These are phyloP conservation scores for Camptophora hylomeconis DNA, from an alignment of 2,329 filamentous ascomycete genomes.

Conservation along the genomic window DNA sequence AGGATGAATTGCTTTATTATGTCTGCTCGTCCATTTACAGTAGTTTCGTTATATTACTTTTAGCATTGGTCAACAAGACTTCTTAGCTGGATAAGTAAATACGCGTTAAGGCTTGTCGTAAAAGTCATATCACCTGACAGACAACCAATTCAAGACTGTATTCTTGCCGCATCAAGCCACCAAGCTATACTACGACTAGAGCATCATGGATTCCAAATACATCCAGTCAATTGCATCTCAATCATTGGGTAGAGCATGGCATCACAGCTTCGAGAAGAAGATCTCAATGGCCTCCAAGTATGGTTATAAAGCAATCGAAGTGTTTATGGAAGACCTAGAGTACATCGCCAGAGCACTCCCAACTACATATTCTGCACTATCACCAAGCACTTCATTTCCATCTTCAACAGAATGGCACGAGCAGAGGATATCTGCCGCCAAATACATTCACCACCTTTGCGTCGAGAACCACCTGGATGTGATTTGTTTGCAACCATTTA, in stretches of 20 bases:
- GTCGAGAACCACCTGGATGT: conserved; percentile 7
- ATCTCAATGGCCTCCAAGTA: conserved; percentile 53
- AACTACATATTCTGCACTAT: background rate
- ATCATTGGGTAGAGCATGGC: conserved; percentile 60
- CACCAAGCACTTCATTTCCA: conserved; percentile 6
- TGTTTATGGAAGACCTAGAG: conserved; percentile 65
- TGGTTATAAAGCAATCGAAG: conserved; percentile 57
- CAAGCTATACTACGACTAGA: too few relatives aligned
- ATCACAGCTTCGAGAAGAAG: conserved; percentile 55
- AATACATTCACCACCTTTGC: conserved; percentile 13
- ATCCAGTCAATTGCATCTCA: conserved; percentile 58
- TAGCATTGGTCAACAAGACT: too few relatives aligned
- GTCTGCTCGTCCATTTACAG: too few relatives aligned
- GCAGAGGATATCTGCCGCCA: conserved; percentile 9
- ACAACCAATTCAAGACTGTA: too few relatives aligned
- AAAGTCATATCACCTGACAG: too few relatives aligned
- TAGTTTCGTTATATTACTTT: too few relatives aligned
- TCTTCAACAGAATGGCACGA: conserved; percentile 7
- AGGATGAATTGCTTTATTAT: too few relatives aligned
- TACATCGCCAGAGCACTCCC: conserved; percentile 36
- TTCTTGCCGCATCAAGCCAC: too few relatives aligned
- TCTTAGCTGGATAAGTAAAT: too few relatives aligned
- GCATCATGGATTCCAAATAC: conserved; percentile 12
- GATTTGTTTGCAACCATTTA: conserved; percentile 43
- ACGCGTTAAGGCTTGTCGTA: too few relatives aligned